Conservation (phyloP, 371 early-diverging fungal genomes). For the Actinomucor elegans region DNA sequence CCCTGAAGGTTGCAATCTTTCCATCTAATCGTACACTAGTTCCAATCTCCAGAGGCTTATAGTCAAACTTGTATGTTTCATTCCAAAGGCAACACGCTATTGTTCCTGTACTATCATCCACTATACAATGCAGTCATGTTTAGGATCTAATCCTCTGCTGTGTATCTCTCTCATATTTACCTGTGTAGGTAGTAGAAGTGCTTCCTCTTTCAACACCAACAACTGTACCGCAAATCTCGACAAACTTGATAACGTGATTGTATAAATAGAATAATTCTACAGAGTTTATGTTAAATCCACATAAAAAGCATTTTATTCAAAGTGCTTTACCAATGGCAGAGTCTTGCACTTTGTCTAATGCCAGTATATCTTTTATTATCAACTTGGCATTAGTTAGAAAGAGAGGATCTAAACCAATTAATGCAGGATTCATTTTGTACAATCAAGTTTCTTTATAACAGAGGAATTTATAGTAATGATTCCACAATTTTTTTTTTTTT, state of each 20-base stretch:
- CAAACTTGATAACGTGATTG: conserved; percentile 3
- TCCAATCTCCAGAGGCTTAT: conserved; percentile 4
- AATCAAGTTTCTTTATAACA: too few species aligned
- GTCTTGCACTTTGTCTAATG: background rate
- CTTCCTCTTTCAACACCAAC: conserved; percentile 3
- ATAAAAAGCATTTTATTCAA: too few species aligned
- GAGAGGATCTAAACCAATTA: conserved; percentile 4
- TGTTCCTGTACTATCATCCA: conserved; percentile 20
- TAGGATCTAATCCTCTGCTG: too few species aligned
- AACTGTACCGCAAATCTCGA: conserved; percentile 12
- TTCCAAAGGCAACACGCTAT: conserved; percentile 14
- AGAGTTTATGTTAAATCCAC: too few species aligned
- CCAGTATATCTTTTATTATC: background rate
- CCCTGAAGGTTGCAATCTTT: background rate
- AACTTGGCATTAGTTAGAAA: conserved; percentile 6
- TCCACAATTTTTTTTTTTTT: too few species aligned
- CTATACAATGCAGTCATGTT: background rate
- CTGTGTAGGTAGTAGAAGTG: background rate
- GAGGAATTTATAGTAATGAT: too few species aligned
- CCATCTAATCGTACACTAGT: conserved; percentile 8
- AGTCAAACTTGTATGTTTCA: background rate
- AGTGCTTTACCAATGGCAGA: background rate
- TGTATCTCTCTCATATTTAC: background rate
- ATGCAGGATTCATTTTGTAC: background rate
- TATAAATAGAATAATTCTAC: conserved; percentile 1